A percentile compares a stretch with the other conserved stretches of the same genome.
phyloP scores from a whole-genome alignment of 345 rosid genomes.

The Isatis tinctoria region DNA sequence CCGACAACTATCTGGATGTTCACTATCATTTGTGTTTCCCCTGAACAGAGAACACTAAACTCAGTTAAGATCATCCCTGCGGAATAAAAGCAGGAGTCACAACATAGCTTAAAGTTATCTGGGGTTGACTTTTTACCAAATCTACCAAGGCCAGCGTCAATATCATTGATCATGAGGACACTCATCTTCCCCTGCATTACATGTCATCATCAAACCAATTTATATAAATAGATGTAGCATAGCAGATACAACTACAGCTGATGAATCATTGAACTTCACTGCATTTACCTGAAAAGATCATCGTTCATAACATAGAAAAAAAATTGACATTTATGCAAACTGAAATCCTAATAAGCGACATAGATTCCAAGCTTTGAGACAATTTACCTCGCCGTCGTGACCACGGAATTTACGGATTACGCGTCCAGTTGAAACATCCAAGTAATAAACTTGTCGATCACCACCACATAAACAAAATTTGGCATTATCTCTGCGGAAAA shows the following conservation, averaged over 20 bases:
- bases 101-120: background rate
- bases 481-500: slow-evolving; percentile 59
- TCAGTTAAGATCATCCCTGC: no score
- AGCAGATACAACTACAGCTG: slow-evolving; percentile 85
- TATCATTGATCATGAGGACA: slow-evolving; percentile 91
- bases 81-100: no score
- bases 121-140: slow-evolving; percentile 57
- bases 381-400: slow-evolving; percentile 78
- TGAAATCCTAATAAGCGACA: background rate
- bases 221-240: slow-evolving; percentile 33
- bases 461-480: slow-evolving; percentile 91
- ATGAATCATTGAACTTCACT: slow-evolving; percentile 77
- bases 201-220: background rate
- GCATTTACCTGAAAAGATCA: slow-evolving; percentile 68
- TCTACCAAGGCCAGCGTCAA: slow-evolving; percentile 98
- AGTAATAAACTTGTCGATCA: slow-evolving; percentile 85
- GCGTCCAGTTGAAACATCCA: slow-evolving; percentile 93
- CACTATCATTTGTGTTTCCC: no score
- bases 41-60: no score
- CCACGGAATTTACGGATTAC: slow-evolving; percentile 94
- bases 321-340: background rate
- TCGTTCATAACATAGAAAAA: background rate
- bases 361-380: background rate
- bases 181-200: slow-evolving; percentile 92
- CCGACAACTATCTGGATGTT: no score